Evolutionary conservation across 169 alveolate species (phyloP), one percentile per base, ranked within the genome.

Genomic region (Perkinsus chesapeaki): DNA sequence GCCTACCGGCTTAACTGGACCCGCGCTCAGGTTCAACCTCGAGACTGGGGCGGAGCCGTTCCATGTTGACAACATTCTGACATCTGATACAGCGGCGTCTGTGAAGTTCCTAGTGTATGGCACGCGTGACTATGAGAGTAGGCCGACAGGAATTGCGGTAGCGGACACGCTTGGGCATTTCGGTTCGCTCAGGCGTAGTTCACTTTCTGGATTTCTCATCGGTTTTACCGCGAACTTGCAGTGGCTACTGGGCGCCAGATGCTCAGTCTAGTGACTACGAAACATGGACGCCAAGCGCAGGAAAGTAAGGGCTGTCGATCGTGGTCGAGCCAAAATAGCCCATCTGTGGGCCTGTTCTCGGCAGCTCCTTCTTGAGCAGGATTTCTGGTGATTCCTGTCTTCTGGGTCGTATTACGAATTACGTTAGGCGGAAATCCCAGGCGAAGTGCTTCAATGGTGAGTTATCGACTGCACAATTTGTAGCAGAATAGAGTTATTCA

Each of bases 401-500:
- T 73, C 92, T 98, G 92, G 99, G 99, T 10, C 95, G 96, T 39
- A 96, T 98, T 93, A 96, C 98, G 93, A 96, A 98, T 31, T 98
- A 98, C 96, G 97, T 98, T 38, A 97, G 99, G 92, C 96, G 99
- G 73, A 98, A 98, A 94, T 97, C 96, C 93, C 97, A 98, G 39
- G 96, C 98, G 60, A 99, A 98, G 94, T 99, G 99, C 94, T 98
- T 97, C 95, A 98, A 99, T 95, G 99, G 99, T 39, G 98, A 60
- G 82, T 23, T 23, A 34, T 34, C 31, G 31, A 60, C 27, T 9
- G 23, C 82, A 34, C 82, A 60, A 27, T 60, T n/a, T n/a, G n/a
- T n/a, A n/a, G n/a, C n/a, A n/a, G n/a, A n/a, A n/a, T n/a, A n/a
- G 82, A 16, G 82, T 34, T 12, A 34, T 0, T 60, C 31, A 60